Evolutionary conservation across 306 rosid species (phyloP).

Genomic region (Arachis hypogaea): DNA sequence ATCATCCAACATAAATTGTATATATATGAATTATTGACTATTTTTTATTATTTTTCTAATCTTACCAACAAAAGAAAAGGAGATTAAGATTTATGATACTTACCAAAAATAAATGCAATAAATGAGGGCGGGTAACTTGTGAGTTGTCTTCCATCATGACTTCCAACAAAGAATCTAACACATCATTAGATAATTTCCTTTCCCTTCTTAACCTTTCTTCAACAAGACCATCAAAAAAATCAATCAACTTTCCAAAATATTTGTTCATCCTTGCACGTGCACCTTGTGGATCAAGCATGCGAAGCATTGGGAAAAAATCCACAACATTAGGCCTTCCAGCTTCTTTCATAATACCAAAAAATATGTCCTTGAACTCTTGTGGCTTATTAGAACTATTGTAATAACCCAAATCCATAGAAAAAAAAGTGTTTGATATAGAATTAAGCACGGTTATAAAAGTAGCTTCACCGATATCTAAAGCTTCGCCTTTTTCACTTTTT

Average conservation of each 20-base stretch:
- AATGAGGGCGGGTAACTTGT: background rate
- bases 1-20: too few relatives aligned
- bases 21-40: too few relatives aligned
- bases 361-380: slow-evolving; percentile 16
- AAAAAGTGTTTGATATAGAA: slow-evolving; percentile 15
- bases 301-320: slow-evolving; percentile 16
- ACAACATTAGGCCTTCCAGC: slow-evolving; percentile 23
- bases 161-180: slow-evolving; percentile 27
- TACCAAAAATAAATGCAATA: slow-evolving; percentile 2
- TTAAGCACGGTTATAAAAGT: slow-evolving; percentile 6
- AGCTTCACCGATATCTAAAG: slow-evolving; percentile 29
- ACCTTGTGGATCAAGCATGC: slow-evolving; percentile 3
- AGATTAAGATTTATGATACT: background rate
- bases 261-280: too few relatives aligned
- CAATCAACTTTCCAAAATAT: too few relatives aligned
- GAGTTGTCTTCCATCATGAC: slow-evolving; percentile 14
- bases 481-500: slow-evolving; percentile 1
- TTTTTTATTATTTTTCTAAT: too few relatives aligned
- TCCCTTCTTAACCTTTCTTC: background rate
- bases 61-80: too few relatives aligned
- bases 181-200: slow-evolving; percentile 8
- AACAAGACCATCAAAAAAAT: too few relatives aligned
- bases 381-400: slow-evolving; percentile 11
- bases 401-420: slow-evolving; percentile 28
- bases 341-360: slow-evolving; percentile 15